Percentiles rank a stretch among this genome's conserved stretches.
These are phyloP conservation scores for Solanum chiquidenum DNA, from an alignment of 257 asterid species.

Conservation along the genomic window DNA sequence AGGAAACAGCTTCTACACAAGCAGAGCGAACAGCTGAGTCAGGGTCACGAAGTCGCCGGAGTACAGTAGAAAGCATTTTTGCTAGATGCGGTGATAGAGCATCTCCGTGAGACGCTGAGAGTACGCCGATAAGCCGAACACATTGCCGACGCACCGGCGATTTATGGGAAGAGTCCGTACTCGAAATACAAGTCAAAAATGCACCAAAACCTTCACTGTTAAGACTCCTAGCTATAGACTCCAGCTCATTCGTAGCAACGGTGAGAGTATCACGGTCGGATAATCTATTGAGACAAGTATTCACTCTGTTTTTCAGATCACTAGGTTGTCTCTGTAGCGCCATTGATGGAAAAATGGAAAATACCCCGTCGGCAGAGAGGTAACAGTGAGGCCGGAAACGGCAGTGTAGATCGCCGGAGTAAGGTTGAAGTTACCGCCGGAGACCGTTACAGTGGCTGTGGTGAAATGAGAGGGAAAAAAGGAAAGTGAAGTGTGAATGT, in stretches of 20 bases:
- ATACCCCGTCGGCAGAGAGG: not conserved
- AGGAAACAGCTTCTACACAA: conserved; percentile 62
- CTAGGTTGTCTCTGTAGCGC: conserved; percentile 28
- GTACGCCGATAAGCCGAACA: conserved; percentile 51
- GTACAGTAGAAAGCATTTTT: conserved; percentile 52
- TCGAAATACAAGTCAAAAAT: conserved; percentile 49
- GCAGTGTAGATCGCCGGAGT: not conserved
- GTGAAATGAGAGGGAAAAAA: not conserved
- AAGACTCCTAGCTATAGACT: conserved; percentile 46
- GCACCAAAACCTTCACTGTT: conserved; percentile 45
- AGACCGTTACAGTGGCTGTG: not conserved
- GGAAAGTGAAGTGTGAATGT: not conserved
- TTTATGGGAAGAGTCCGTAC: conserved; percentile 64
- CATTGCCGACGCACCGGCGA: conserved; percentile 91
- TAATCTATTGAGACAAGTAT: conserved; percentile 50
- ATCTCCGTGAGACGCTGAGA: conserved; percentile 71
- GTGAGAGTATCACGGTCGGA: conserved; percentile 79
- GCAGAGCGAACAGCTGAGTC: conserved; percentile 73
- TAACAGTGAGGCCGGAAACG: conserved; percentile 16
- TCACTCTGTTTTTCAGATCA: conserved; percentile 51
- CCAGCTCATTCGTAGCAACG: conserved; percentile 65
- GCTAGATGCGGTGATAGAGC: conserved; percentile 57
- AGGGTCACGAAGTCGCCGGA: conserved; percentile 79
- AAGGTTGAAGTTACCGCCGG: not conserved
- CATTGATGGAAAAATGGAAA: not conserved